These are phyloP conservation scores for Juncus effusus DNA, from an alignment of 176 grass and related monocot species.

Conservation along the genomic window DNA sequence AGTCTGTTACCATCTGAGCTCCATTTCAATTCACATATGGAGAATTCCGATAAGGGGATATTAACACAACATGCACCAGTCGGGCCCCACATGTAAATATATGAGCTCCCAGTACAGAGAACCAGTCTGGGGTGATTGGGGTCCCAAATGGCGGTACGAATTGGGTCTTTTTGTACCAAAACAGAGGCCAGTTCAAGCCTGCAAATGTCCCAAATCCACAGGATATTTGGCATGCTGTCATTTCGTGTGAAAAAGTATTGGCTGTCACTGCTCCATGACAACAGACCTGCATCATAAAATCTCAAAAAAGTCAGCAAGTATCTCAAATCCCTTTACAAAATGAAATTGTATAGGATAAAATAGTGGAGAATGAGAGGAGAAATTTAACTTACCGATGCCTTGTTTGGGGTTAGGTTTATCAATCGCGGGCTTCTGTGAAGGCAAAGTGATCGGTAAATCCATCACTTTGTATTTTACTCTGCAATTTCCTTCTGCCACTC, in stretches of 20 bases:
- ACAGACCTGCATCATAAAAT: slow-evolving; percentile 45
- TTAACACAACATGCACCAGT: slow-evolving; percentile 69
- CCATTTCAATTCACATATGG: slow-evolving; percentile 81
- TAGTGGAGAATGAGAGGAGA: neutral
- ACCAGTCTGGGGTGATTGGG: slow-evolving; percentile 54
- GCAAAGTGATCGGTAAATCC: slow-evolving; percentile 77
- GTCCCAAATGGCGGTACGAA: slow-evolving; percentile 80
- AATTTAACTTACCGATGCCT: slow-evolving; percentile 69
- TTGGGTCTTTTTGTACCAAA: slow-evolving; percentile 89
- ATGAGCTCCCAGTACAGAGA: slow-evolving; percentile 66
- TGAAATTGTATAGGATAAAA: slow-evolving; percentile 1
- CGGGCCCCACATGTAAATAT: slow-evolving; percentile 84
- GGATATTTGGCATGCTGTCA: slow-evolving; percentile 73
- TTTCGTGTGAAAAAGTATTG: slow-evolving; percentile 89
- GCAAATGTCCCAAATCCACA: slow-evolving; percentile 99
- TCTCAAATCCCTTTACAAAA: neutral
- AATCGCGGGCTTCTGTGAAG: slow-evolving; percentile 52
- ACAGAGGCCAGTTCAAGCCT: slow-evolving; percentile 74
- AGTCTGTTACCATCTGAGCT: slow-evolving; percentile 61
- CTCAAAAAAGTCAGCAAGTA: neutral
- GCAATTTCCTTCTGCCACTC: slow-evolving; percentile 65
- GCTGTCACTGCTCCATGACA: slow-evolving; percentile 79
- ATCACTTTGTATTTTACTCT: slow-evolving; percentile 82
- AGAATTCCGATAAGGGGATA: slow-evolving; percentile 61
- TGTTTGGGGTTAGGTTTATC: slow-evolving; percentile 98